phyloP scores from a whole-genome alignment of 2,329 filamentous ascomycete genomes.

The Fusarium sp. region DNA sequence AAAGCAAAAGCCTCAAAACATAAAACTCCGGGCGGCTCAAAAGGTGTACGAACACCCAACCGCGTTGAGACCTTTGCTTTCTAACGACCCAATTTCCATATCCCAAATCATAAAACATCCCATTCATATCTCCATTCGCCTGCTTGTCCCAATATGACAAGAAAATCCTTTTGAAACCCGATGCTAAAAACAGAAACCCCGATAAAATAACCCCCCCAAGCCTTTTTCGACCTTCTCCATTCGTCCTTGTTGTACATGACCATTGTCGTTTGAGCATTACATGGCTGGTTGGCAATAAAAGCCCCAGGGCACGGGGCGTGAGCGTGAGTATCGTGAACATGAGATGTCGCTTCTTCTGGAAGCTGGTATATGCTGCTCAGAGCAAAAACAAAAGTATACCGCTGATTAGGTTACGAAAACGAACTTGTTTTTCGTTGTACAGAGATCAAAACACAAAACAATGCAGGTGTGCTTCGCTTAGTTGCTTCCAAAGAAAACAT shows the following conservation, averaged over 20 bases:
- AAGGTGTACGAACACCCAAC: conserved; percentile 22
- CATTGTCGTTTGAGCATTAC: conserved; percentile 27
- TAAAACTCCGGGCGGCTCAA: conserved; percentile 35
- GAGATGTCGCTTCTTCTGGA: conserved; percentile 19
- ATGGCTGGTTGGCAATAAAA: conserved; percentile 1
- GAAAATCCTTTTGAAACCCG: neutral
- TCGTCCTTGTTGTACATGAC: conserved; percentile 30
- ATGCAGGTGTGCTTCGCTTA: conserved; percentile 32
- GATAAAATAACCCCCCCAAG: conserved; percentile 9
- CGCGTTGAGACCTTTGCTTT: conserved; percentile 39
- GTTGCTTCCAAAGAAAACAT: conserved; percentile 64
- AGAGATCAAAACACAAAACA: conserved; percentile 10
- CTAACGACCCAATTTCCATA: conserved; percentile 22
- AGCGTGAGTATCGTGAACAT: conserved; percentile 44
- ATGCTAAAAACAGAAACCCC: neutral
- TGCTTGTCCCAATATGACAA: conserved; percentile 2
- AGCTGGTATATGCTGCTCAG: conserved; percentile 6
- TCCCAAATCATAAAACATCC: conserved; percentile 6
- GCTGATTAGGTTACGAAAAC: conserved; percentile 35
- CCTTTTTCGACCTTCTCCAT: conserved; percentile 17
- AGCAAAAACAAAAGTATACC: conserved; percentile 25
- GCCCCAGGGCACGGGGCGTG: conserved; percentile 26
- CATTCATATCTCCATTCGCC: conserved; percentile 23
- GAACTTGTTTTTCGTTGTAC: conserved; percentile 24
- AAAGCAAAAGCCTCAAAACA: conserved; percentile 37